A percentile compares a stretch with the other conserved stretches of the same genome.
Evolutionary conservation across 345 rosid genomes (phyloP).

Genomic region (Citrus reticulata): DNA sequence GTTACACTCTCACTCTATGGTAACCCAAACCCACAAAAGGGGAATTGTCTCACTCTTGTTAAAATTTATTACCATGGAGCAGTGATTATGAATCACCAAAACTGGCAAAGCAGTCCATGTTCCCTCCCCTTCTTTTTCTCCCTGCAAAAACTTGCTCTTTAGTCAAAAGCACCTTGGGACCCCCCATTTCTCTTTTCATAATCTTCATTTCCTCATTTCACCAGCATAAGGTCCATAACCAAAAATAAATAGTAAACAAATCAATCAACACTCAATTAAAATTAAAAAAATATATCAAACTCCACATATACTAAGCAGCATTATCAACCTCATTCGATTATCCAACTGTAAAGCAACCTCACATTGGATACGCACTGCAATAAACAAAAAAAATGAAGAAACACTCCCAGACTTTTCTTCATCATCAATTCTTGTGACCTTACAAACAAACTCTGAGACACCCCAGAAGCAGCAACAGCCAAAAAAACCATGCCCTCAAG

Average conservation of each 20-base stretch:
- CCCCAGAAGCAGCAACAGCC: slow-evolving; percentile 17
- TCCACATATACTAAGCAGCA: slow-evolving; percentile 10
- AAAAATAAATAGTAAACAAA: background rate
- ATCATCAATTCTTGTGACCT: slow-evolving; percentile 16
- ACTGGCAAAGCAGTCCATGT: background rate
- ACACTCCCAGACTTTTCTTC: background rate
- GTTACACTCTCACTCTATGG: too few species aligned
- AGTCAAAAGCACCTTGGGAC: slow-evolving; percentile 49
- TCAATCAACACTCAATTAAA: background rate
- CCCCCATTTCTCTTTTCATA: slow-evolving; percentile 22
- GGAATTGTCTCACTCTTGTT: background rate
- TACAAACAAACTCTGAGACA: background rate
- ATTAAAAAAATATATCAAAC: background rate
- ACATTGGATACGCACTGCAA: slow-evolving; percentile 33
- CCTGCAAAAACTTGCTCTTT: slow-evolving; percentile 17
- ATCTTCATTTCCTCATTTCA: slow-evolving; percentile 6
- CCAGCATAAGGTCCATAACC: background rate
- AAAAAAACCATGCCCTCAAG: slow-evolving; percentile 74
- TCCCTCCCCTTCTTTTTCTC: background rate
- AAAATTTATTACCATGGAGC: background rate
- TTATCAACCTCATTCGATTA: slow-evolving; percentile 17
- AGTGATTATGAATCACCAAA: background rate
- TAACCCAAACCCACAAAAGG: background rate
- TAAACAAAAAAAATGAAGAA: background rate
- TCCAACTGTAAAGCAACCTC: slow-evolving; percentile 52